Conservation (phyloP, 805 yeast genomes). For the Starmerella asiatica region DNA sequence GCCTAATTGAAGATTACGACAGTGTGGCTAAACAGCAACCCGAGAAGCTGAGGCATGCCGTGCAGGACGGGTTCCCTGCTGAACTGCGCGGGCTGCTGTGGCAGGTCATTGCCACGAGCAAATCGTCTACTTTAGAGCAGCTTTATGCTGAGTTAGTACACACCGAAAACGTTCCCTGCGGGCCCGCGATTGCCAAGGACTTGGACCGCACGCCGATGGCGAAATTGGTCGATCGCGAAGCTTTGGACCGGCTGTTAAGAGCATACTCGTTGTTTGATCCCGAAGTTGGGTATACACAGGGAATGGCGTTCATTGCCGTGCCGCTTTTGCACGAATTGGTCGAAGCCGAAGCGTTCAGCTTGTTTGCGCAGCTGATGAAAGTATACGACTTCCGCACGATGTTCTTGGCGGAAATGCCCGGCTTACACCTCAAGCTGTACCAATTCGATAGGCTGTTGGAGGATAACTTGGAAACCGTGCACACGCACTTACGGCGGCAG, state of each 20-base stretch:
- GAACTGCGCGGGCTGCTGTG: constrained; percentile 82
- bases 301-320: constrained; percentile 86
- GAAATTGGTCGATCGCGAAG: constrained; percentile 40
- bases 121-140: constrained; percentile 48
- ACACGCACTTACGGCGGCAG: constrained; percentile 65
- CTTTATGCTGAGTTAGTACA: constrained; percentile 38
- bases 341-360: constrained; percentile 74
- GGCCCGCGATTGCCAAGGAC: constrained; percentile 67
- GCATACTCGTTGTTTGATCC: constrained; percentile 77
- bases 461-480: constrained; percentile 55
- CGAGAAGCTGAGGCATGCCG: constrained; percentile 42
- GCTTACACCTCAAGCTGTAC: constrained; percentile 68
- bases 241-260: constrained; percentile 61
- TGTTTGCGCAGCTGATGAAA: constrained; percentile 71
- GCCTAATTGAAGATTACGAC: constrained; percentile 65
- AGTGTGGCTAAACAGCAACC: constrained; percentile 50
- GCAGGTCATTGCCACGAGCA: constrained; percentile 78
- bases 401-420: constrained; percentile 85
- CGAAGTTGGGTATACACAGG: constrained; percentile 96
- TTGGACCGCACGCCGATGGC: constrained; percentile 75
- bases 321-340: constrained; percentile 70
- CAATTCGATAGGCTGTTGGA: constrained; percentile 84
- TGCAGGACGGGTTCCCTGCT: constrained; percentile 67
- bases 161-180: constrained; percentile 46
- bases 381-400: constrained; percentile 66